A percentile compares a stretch with the other conserved stretches of the same genome.
phyloP scores from a whole-genome alignment of 441 rosid species.

The Macaranga tanarius region DNA sequence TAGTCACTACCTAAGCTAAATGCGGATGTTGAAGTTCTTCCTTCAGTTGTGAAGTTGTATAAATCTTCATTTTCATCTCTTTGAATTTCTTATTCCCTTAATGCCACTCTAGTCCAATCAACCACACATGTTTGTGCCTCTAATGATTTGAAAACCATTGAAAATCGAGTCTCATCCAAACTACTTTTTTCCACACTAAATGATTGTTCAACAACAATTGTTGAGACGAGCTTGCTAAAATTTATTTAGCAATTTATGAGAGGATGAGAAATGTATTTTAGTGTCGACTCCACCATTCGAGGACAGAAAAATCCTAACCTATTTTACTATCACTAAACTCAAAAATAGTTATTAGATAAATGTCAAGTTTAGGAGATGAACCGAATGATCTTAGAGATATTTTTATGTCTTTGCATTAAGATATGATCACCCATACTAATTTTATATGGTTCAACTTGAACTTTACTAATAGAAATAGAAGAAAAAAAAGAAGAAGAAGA shows the following conservation, averaged over 20 bases:
- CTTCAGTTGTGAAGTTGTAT: neutral
- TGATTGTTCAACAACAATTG: neutral
- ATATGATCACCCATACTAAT: no score
- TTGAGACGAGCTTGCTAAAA: neutral
- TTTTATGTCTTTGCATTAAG: no score
- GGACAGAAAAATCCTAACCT: no score
- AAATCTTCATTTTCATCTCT: neutral
- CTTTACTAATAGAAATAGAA: no score
- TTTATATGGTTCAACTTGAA: no score
- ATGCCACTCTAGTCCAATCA: neutral
- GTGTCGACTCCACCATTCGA: neutral
- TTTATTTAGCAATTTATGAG: neutral
- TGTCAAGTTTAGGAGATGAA: no score
- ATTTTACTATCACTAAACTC: neutral
- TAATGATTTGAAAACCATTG: no score
- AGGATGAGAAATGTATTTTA: neutral
- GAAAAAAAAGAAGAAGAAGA: no score
- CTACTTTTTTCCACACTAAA: no score
- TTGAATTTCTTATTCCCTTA: neutral
- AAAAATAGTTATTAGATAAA: no score
- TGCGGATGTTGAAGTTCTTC: neutral
- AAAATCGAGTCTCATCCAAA: no score
- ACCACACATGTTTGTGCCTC: neutral
- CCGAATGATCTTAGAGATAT: no score
- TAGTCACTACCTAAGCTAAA: neutral